A percentile compares a stretch with the other conserved stretches of the same genome.
These are phyloP conservation scores for Fusarium sp. DNA, from an alignment of 2,329 filamentous ascomycete species.

Conservation along the genomic window DNA sequence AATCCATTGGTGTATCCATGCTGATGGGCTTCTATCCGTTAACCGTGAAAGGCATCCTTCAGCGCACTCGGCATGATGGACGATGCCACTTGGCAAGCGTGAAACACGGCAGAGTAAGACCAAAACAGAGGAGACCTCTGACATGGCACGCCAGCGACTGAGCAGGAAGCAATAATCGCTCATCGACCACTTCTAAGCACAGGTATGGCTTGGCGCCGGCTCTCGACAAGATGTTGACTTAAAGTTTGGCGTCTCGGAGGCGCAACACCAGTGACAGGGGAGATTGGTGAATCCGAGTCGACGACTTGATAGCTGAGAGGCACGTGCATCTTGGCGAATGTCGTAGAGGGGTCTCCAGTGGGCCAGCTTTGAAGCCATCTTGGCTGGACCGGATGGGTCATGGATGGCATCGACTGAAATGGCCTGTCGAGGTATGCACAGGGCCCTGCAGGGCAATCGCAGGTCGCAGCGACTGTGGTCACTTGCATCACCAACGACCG, in stretches of 20 bases:
- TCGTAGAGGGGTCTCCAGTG: neutral
- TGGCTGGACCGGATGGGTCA: neutral
- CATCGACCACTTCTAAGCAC: neutral
- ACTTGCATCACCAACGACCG: conserved; percentile 1
- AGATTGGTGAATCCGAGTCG: conserved; percentile 2
- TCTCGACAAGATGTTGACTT: conserved; percentile 6
- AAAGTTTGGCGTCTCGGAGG: conserved; percentile 15
- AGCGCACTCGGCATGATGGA: neutral
- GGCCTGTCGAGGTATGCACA: conserved; percentile 5
- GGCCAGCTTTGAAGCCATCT: neutral
- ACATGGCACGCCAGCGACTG: neutral
- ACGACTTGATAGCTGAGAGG: neutral
- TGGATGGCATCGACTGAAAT: neutral
- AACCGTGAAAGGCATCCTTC: neutral
- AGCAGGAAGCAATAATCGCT: neutral
- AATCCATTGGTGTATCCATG: neutral
- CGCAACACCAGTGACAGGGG: neutral
- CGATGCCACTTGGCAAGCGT: neutral
- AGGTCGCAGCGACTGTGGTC: neutral
- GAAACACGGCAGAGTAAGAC: neutral
- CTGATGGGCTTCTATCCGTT: neutral
- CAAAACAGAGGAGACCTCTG: neutral
- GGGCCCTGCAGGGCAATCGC: conserved; percentile 1
- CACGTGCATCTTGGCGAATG: conserved; percentile 9
- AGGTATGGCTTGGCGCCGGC: neutral